Base-by-base conservation (phyloP, 1,284 basidiomycete species). In the Papiliotrema terrestris region DNA sequence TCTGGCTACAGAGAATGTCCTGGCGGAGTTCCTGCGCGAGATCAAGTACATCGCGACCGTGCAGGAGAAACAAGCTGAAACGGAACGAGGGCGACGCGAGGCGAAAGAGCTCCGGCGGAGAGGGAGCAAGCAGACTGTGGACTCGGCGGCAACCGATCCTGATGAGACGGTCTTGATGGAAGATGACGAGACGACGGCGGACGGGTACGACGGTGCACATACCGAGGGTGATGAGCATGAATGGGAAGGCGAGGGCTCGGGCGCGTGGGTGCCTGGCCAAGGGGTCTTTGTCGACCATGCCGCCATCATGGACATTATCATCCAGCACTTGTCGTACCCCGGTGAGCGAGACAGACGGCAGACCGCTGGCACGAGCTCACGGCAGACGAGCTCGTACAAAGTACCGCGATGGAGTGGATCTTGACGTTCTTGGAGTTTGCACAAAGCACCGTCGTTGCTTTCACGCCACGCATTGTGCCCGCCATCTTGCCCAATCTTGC, bases 401-500 rank as follows among this genome's bases (percentile, higher is more conserved):
- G 87, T 0, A 90, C 88, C 0, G 88, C 89, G 26, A 81, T 98
- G 36, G 83, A 85, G 61, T 99, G 96, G 96, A 82, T 99, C 32
- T 84, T 90, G 19, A 91, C 94, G 59, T 93, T 98, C 74, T 79
- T 98, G 19, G 83, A 82, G 43, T 92, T 97, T 63, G 88, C 88
- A 6, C 86, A 89, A 59, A 88, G 91, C 66, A 91, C 96, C 49
- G 89, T 98, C 79, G 85, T 98, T 23, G 89, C 91, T 2, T 97
- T 97, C 69, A 94, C 93, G 0, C 93, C 96, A 1, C 85, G 89
- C 36, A 84, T 98, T 41, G 88, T 98, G 45, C 87, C 89, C 6
- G 90, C 90, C 15, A 89, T 98, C 56, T 82, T 99, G 15, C 92
- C 93, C 1, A 96, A 93, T 69, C 85, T 99, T 36, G 92, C 96